Evolutionary conservation across 2,329 filamentous ascomycete genomes (phyloP).

Genomic region (Mollisiaceae sp.): DNA sequence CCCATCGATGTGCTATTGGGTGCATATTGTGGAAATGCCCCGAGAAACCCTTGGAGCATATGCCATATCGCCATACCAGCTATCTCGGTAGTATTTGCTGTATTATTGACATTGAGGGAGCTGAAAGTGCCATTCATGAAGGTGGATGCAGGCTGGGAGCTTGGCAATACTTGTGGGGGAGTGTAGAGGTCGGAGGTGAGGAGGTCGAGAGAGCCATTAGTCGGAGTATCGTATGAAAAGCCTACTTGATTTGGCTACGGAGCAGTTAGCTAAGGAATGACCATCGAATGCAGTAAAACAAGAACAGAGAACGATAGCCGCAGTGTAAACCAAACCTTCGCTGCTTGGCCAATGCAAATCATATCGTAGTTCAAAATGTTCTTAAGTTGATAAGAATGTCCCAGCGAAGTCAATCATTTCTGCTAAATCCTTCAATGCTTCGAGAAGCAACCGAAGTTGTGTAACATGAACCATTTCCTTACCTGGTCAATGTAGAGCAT

Average conservation of each 20-base stretch:
- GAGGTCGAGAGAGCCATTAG: slow-evolving; percentile 63
- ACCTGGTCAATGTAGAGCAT: slow-evolving; percentile 59
- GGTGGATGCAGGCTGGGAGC: slow-evolving; percentile 40
- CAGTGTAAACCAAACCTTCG: neutral
- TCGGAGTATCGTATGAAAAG: slow-evolving; percentile 68
- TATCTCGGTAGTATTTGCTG: slow-evolving; percentile 56
- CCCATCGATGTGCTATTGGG: slow-evolving; percentile 58
- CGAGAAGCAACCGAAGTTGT: neutral
- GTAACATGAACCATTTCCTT: slow-evolving; percentile 31
- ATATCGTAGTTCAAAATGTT: neutral
- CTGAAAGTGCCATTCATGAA: slow-evolving; percentile 70
- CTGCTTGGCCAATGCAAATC: neutral
- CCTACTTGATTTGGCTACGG: slow-evolving; percentile 71
- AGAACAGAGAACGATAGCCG: neutral
- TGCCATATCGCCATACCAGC: slow-evolving; percentile 62
- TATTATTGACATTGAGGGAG: slow-evolving; percentile 52
- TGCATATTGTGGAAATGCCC: slow-evolving; percentile 61
- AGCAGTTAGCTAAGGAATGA: slow-evolving; percentile 37
- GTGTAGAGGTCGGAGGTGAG: slow-evolving; percentile 48
- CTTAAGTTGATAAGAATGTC: neutral
- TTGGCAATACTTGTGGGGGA: slow-evolving; percentile 44
- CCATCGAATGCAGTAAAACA: neutral
- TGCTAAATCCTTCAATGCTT: neutral
- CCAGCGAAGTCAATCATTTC: neutral
- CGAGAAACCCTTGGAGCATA: slow-evolving; percentile 63